Evolutionary conservation across 202 grass and related monocot genomes (phyloP).

Genomic region (Elaeis oleifera): DNA sequence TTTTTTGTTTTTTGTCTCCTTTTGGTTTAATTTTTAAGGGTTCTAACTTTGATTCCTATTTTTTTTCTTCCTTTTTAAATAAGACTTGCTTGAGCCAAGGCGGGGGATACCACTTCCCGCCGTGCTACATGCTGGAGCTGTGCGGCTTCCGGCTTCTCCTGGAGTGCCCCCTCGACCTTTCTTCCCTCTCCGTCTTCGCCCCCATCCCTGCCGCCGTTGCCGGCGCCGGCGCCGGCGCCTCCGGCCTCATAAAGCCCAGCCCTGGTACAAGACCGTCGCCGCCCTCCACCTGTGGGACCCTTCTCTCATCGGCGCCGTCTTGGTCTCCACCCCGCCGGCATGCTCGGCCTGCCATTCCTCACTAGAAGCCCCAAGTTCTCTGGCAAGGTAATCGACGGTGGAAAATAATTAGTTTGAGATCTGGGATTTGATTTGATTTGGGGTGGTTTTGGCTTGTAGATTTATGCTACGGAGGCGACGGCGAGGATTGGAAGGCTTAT

Average conservation of each 20-base stretch:
- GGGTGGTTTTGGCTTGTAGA: constrained; percentile 28
- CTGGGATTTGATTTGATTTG: not conserved
- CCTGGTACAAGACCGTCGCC: constrained; percentile 53
- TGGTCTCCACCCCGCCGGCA: constrained; percentile 57
- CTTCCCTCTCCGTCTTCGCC: constrained; percentile 44
- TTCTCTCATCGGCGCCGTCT: constrained; percentile 45
- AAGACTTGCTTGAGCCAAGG: constrained; percentile 59
- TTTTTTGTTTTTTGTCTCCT: not conserved
- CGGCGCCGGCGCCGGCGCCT: not conserved
- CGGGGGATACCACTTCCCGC: constrained; percentile 35
- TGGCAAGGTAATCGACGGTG: constrained; percentile 40
- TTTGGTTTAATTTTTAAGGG: not conserved
- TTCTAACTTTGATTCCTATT: too few relatives aligned
- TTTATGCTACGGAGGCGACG: constrained; percentile 62
- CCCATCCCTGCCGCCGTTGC: constrained; percentile 15
- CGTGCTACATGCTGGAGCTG: constrained; percentile 51
- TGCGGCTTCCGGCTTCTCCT: constrained; percentile 64
- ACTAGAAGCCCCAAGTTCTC: constrained; percentile 46
- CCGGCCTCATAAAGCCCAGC: constrained; percentile 39
- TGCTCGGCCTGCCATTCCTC: constrained; percentile 87
- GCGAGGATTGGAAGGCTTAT: constrained; percentile 59
- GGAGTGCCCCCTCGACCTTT: constrained; percentile 83
- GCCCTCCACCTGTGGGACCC: constrained; percentile 28
- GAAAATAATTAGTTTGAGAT: constrained; percentile 6
- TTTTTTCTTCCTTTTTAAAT: not conserved